These are phyloP conservation scores for Metarhizium rileyi DNA, from an alignment of 2,329 filamentous ascomycete species.

Conservation along the genomic window DNA sequence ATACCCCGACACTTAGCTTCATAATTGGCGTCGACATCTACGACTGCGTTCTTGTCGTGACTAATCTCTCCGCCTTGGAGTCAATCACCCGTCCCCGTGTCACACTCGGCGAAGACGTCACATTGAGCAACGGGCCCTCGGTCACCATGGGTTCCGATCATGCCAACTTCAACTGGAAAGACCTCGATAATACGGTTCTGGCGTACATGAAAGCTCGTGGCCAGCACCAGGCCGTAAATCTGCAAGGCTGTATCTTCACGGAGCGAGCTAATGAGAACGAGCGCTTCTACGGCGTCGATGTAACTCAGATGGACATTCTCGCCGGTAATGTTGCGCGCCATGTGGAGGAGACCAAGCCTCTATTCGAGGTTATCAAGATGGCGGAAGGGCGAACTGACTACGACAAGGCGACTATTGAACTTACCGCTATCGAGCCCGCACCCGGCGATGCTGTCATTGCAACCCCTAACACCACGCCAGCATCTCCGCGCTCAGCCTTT, in stretches of 20 bases:
- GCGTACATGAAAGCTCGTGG: conserved; percentile 51
- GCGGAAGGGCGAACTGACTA: conserved; percentile 76
- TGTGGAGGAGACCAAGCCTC: conserved; percentile 43
- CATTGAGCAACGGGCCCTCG: conserved; percentile 66
- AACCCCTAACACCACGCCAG: conserved; percentile 28
- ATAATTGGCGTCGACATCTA: conserved; percentile 90
- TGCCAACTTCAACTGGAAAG: conserved; percentile 39
- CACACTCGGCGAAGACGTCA: conserved; percentile 74
- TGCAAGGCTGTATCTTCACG: conserved; percentile 46
- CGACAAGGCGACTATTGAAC: conserved; percentile 56
- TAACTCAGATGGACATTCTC: conserved; percentile 46
- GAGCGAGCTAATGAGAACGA: conserved; percentile 52
- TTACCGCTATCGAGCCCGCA: conserved; percentile 54
- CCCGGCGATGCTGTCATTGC: conserved; percentile 63
- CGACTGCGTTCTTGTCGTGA: conserved; percentile 89
- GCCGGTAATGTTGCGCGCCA: conserved; percentile 46
- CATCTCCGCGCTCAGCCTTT: conserved; percentile 45
- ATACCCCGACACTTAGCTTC: conserved; percentile 83
- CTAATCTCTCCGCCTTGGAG: conserved; percentile 74
- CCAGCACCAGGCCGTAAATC: conserved; percentile 42
- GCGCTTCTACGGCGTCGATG: conserved; percentile 41
- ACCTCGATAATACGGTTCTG: conserved; percentile 44
- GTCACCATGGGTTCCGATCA: conserved; percentile 43
- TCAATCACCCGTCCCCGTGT: conserved; percentile 71
- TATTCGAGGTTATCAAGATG: conserved; percentile 78